Conservation (phyloP, 139 green algal species). For the Chlamydomonas schloesseri region DNA sequence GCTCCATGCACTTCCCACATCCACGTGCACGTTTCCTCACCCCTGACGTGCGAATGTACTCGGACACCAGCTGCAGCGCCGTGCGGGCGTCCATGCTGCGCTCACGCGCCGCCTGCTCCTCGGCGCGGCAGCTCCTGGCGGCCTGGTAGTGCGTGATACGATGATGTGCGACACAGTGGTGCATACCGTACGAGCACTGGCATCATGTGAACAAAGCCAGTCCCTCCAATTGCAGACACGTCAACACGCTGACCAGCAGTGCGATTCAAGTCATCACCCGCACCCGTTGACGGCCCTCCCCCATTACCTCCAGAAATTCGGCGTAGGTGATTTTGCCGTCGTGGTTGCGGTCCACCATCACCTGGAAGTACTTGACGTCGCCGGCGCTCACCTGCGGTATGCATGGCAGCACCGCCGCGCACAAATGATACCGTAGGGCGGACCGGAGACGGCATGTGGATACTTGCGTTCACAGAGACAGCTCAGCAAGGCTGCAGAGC, state of each 20-base stretch:
- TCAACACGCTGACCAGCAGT: too few relatives aligned
- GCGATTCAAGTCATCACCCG: too few relatives aligned
- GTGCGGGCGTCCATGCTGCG: background rate
- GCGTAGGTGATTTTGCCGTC: slow-evolving; percentile 51
- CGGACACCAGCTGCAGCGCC: slow-evolving; percentile 38
- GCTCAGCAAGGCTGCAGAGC: background rate
- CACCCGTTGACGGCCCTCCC: too few relatives aligned
- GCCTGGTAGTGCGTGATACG: slow-evolving; percentile 10
- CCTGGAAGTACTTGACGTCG: slow-evolving; percentile 61
- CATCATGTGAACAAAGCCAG: too few relatives aligned
- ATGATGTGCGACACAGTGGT: too few relatives aligned
- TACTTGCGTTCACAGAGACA: too few relatives aligned
- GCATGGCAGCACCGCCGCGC: too few relatives aligned
- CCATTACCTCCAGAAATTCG: slow-evolving; percentile 58
- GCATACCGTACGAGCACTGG: too few relatives aligned
- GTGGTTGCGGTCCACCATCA: slow-evolving; percentile 58
- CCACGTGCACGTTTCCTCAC: too few relatives aligned
- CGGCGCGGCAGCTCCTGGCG: slow-evolving; percentile 31
- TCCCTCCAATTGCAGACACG: too few relatives aligned
- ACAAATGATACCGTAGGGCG: too few relatives aligned
- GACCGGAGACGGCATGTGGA: too few relatives aligned
- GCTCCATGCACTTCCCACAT: background rate
- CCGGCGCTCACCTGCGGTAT: slow-evolving; percentile 1
- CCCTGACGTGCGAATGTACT: slow-evolving; percentile 33
- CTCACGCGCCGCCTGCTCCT: slow-evolving; percentile 34